These are phyloP conservation scores for Fusarium gaditjirri DNA, from an alignment of 2,329 filamentous ascomycete species.

Conservation along the genomic window DNA sequence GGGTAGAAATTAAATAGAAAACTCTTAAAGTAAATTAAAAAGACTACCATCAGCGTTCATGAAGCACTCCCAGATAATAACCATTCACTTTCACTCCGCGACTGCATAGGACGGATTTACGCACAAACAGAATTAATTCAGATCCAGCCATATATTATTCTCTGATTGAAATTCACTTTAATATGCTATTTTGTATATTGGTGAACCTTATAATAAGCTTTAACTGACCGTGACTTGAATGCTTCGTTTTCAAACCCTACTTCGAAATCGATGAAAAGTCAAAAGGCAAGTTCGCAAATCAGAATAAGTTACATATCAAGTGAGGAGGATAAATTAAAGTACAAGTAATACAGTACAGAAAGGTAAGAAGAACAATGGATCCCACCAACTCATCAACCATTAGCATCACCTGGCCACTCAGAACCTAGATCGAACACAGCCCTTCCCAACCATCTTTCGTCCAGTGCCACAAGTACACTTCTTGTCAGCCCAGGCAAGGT, in stretches of 20 bases:
- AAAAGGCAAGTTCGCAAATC: not conserved
- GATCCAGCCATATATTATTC: accelerated
- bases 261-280: accelerated
- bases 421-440: not conserved
- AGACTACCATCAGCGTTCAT: accelerated
- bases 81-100: accelerated
- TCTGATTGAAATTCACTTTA: no score
- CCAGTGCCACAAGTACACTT: not conserved
- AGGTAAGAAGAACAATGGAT: not conserved
- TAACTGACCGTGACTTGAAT: accelerated
- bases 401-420: not conserved
- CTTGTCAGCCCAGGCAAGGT: not conserved
- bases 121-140: accelerated
- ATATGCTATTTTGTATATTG: no score
- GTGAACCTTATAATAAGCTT: accelerated
- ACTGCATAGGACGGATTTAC: accelerated
- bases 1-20: accelerated
- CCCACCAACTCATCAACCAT: no score
- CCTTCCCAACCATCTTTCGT: not conserved
- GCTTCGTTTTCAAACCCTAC: accelerated
- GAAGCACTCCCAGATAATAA: not conserved
- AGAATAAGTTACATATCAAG: accelerated
- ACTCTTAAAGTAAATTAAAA: accelerated
- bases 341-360: not conserved
- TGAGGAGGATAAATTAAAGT: accelerated